Evolutionary conservation across 768 basidiomycete species (phyloP).

Genomic region (Neoboletus brunneissimus): DNA sequence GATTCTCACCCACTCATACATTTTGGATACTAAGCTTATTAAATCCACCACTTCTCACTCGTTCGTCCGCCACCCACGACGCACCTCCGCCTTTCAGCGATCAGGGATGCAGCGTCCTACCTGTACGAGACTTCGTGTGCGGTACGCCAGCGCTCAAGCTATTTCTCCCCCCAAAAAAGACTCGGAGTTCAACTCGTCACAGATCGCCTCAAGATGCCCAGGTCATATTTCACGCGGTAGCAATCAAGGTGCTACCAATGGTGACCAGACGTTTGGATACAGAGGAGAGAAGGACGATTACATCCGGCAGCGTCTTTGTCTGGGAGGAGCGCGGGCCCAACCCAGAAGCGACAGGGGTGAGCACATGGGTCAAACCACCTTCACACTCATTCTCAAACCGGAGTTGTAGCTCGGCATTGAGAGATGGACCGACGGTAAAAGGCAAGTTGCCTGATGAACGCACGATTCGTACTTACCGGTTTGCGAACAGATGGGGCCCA

Average conservation of each 20-base stretch:
- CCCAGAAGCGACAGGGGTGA: constrained; percentile 62
- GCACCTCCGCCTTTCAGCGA: constrained; percentile 7
- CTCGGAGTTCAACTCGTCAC: neutral
- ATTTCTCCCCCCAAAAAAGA: neutral
- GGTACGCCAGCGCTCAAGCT: constrained; percentile 18
- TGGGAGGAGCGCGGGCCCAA: constrained; percentile 80
- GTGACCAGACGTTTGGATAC: constrained; percentile 70
- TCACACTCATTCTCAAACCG: constrained; percentile 7
- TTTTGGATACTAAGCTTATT: constrained; percentile 24
- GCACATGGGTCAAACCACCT: constrained; percentile 20
- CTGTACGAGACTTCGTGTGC: constrained; percentile 58
- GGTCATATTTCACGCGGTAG: constrained; percentile 72
- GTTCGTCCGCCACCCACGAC: constrained; percentile 18
- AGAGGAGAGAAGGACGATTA: constrained; percentile 67
- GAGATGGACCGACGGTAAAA: constrained; percentile 77
- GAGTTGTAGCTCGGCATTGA: constrained; percentile 63
- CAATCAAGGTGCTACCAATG: constrained; percentile 55
- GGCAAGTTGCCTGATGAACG: constrained; percentile 16
- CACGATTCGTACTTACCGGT: neutral
- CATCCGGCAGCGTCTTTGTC: constrained; percentile 73
- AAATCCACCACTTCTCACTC: constrained; percentile 28
- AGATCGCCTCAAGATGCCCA: constrained; percentile 66
- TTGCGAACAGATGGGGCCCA: constrained; percentile 61
- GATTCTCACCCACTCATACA: constrained; percentile 25
- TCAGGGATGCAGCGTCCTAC: constrained; percentile 65